Evolutionary conservation across 495 filamentous ascomycete species (phyloP).

Genomic region (Penicillium riverlandense): DNA sequence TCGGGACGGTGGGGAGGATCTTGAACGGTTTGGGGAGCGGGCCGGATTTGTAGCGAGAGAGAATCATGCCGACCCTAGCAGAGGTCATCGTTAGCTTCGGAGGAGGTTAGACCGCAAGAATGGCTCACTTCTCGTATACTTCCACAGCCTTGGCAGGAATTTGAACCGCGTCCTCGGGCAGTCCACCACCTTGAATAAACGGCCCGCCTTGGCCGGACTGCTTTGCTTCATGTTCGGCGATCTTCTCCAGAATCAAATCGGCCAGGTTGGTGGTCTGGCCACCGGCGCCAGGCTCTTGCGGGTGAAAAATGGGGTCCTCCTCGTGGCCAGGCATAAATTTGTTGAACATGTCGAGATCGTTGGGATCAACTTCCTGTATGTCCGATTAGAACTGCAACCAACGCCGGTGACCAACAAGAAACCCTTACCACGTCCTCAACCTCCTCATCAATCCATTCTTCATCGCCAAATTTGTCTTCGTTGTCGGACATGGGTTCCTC

Average conservation of each 20-base stretch:
- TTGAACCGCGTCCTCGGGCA: constrained; percentile 72
- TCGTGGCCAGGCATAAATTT: constrained; percentile 66
- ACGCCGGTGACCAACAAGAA: background rate
- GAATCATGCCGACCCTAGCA: constrained; percentile 70
- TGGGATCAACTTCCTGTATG: constrained; percentile 71
- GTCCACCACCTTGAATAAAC: constrained; percentile 38
- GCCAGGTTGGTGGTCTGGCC: constrained; percentile 71
- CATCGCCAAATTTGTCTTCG: constrained; percentile 47
- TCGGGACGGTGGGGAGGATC: constrained; percentile 82
- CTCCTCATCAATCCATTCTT: constrained; percentile 58
- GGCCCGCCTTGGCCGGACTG: constrained; percentile 35
- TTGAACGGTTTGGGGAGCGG: constrained; percentile 97
- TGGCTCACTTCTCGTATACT: constrained; percentile 77
- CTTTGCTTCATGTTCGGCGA: constrained; percentile 80
- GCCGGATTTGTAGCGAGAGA: constrained; percentile 90
- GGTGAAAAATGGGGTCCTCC: constrained; percentile 40
- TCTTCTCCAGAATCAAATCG: constrained; percentile 87
- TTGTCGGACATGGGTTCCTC: constrained; percentile 50
- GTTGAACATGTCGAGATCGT: constrained; percentile 83
- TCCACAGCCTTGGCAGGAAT: constrained; percentile 88
- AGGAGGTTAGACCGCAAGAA: background rate
- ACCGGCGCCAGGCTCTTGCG: constrained; percentile 37
- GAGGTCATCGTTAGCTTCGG: constrained; percentile 9
- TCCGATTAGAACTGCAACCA: constrained; percentile 7
- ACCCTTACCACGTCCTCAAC: constrained; percentile 61